Conservation (phyloP, 345 rosid species). For the Cardamine occulta region DNA sequence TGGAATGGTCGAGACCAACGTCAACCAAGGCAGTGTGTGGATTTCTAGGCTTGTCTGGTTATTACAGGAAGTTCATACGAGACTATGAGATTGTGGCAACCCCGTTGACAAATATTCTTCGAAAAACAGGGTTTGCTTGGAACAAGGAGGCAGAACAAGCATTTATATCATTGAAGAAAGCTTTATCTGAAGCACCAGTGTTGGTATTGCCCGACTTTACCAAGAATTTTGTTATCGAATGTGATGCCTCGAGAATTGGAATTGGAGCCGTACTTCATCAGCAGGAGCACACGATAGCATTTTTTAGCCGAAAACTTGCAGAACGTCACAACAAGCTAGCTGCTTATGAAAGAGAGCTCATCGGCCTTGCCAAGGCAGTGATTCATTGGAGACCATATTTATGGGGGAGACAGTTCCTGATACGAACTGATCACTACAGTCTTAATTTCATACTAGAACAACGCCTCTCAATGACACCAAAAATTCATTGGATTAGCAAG, state of each 20-base stretch:
- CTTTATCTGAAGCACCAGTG: not conserved
- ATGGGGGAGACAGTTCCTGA: not conserved
- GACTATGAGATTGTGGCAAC: not conserved
- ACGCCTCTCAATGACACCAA: not conserved
- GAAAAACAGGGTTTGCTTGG: not conserved
- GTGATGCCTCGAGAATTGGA: not conserved
- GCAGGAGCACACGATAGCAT: not conserved
- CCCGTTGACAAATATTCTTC: not conserved
- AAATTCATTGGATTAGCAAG: not conserved
- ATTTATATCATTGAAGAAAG: not conserved
- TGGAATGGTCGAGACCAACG: not conserved
- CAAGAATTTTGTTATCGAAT: not conserved
- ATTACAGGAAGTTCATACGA: not conserved
- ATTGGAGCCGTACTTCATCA: too few species aligned
- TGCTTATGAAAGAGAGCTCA: not conserved
- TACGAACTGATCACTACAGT: not conserved
- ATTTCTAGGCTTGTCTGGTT: not conserved
- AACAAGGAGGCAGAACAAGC: not conserved
- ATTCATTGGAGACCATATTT: not conserved
- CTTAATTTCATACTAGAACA: not conserved
- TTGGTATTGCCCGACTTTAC: not conserved
- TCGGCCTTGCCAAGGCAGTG: not conserved
- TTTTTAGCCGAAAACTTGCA: not conserved
- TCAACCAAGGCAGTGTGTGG: not conserved
- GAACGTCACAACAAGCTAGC: not conserved